Conservation (phyloP, 768 basidiomycete species). For the Termitomyces sp. region DNA sequence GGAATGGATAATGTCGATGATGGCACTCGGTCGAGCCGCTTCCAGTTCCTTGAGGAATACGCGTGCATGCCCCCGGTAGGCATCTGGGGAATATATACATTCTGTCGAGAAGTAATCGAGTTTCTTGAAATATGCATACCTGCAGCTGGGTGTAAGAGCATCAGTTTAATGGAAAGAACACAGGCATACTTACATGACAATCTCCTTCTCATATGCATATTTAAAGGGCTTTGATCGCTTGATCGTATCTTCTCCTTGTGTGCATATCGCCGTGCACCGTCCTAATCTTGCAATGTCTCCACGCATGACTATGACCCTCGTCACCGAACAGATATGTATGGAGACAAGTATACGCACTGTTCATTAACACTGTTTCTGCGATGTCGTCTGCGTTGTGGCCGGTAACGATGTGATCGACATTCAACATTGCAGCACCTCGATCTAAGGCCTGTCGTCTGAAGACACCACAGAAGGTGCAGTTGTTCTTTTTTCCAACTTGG, state of each 20-base stretch:
- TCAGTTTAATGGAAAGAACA: background rate
- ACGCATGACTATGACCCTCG: constrained; percentile 73
- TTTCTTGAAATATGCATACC: constrained; percentile 99
- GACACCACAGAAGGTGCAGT: constrained; percentile 98
- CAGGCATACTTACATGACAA: constrained; percentile 74
- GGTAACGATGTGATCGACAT: constrained; percentile 96
- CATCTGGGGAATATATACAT: constrained; percentile 98
- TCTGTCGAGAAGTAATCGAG: constrained; percentile 99
- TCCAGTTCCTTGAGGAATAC: constrained; percentile 94
- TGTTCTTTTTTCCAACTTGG: constrained; percentile 95
- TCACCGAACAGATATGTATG: background rate
- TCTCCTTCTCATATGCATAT: constrained; percentile 99
- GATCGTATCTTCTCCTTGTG: constrained; percentile 94
- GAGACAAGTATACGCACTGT: constrained; percentile 53
- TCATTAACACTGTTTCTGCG: constrained; percentile 98
- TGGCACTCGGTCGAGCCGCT: constrained; percentile 87
- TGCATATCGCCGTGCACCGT: constrained; percentile 91
- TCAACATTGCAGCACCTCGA: constrained; percentile 81
- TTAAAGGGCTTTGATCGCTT: constrained; percentile 99
- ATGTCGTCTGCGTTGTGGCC: constrained; percentile 99
- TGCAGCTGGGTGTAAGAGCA: constrained; percentile 21
- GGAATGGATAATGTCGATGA: constrained; percentile 97
- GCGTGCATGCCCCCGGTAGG: constrained; percentile 94
- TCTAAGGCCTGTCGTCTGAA: constrained; percentile 96
- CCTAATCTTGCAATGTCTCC: constrained; percentile 94